Base-by-base conservation (phyloP, 2,329 filamentous ascomycete species). In the Arthrobotrys iridis region DNA sequence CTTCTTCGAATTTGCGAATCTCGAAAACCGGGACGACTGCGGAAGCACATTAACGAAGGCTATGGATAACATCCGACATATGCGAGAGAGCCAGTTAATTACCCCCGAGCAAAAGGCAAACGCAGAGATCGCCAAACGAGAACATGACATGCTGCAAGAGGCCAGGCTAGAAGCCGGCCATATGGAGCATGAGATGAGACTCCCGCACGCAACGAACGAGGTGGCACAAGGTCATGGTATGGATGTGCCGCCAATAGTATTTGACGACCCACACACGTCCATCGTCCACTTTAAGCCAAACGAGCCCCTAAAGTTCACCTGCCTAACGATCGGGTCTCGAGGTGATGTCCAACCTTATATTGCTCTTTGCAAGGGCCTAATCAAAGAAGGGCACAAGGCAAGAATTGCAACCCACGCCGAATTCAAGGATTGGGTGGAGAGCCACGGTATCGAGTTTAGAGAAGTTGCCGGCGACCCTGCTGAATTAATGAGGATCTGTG, bases 311-410 rank as follows among this genome's bases (percentile, higher is more conserved):
- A 89, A 86, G 18, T 91, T 99, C 73, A 97, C 94, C 0, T 99
- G 95, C 81, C 84, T 99, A 37, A 99, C 95, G 0, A 99, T 99
- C 77, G 95, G 95, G 13, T 97, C 94, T 10, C 88, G 95, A 72
- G 95, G 95, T 22, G 95, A 99, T 81, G 94, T 99, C 2, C 95
- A 99, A 81, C 95, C 95, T 0, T 99, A 98, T 81, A 98, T 99
- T 81, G 93, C 95, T 0, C 85, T 99, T 0, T 97, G 95, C 84
- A 97, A 97, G 81, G 93, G 92, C 0, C 84, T 99, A 1, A 82
- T 96, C 43, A 91, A 90, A 0, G 93, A 99, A 78, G 95, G 95
- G 0, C 95, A 99, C 82, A 88, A 87, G 76, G 87, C 91, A 13
- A 90, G 88, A 77, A 99, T 99, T 79, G 95, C 94, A 8, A 98